Percentiles rank a stretch among this genome's conserved stretches.
Conservation (phyloP, 1,284 basidiomycete genomes). For the Flammula alnicola region DNA sequence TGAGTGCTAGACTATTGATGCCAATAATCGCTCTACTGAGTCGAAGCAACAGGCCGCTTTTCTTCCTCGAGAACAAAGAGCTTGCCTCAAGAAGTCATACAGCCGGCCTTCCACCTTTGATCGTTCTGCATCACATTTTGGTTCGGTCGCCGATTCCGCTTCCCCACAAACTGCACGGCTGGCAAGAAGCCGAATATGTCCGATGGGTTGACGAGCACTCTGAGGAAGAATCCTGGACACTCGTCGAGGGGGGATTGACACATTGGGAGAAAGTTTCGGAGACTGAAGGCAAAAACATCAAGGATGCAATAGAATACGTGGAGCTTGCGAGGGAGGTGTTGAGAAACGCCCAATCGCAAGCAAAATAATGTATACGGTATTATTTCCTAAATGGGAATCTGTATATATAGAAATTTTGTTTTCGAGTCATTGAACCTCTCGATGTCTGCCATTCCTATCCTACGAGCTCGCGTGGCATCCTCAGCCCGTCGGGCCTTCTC, state of each 20-base stretch:
- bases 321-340: conserved; percentile 67
- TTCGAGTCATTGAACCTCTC: conserved; percentile 17
- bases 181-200: conserved; percentile 93
- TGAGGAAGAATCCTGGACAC: conserved; percentile 70
- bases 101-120: conserved; percentile 74
- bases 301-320: conserved; percentile 59
- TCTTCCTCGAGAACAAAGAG: conserved; percentile 82
- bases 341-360: conserved; percentile 25
- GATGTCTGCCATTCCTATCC: conserved; percentile 22
- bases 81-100: conserved; percentile 72
- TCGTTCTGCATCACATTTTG: conserved; percentile 90
- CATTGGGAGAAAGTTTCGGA: conserved; percentile 76
- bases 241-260: conserved; percentile 70
- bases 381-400: conserved; percentile 14
- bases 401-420: conserved; percentile 10
- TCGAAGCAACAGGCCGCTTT: conserved; percentile 62
- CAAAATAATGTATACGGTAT: neutral
- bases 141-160: conserved; percentile 87
- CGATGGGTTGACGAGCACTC: conserved; percentile 84
- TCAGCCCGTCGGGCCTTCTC: conserved; percentile 41
- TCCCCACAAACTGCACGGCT: conserved; percentile 86
- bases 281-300: conserved; percentile 49
- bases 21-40: conserved; percentile 6
- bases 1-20: conserved; percentile 38
- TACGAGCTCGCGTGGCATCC: conserved; percentile 18